A percentile compares a stretch with the other conserved stretches of the same genome.
Conservation (phyloP, 495 filamentous ascomycete species). For the Daldinia childiae region DNA sequence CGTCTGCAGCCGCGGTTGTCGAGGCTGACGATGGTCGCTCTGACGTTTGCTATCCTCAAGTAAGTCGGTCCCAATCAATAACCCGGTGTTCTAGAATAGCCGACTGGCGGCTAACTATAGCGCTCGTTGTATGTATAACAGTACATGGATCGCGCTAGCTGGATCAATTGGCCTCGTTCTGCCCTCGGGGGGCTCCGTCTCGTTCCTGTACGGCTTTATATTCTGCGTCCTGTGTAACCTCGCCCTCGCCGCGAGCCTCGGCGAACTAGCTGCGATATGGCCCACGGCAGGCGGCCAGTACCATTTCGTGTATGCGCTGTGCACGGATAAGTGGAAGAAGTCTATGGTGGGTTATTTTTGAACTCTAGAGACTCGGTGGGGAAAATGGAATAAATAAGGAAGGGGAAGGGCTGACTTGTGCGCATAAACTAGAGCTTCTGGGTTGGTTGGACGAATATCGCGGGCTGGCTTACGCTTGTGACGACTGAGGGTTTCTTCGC, state of each 20-base stretch:
- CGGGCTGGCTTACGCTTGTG: constrained; percentile 53
- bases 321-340: constrained; percentile 46
- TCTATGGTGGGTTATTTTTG: constrained; percentile 34
- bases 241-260: constrained; percentile 56
- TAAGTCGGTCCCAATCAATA: constrained; percentile 29
- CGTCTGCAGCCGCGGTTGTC: constrained; percentile 45
- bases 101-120: not conserved
- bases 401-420: constrained; percentile 10
- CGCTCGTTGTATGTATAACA: constrained; percentile 13
- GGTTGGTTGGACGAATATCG: constrained; percentile 53
- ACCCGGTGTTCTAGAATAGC: too few species aligned
- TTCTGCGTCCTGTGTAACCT: constrained; percentile 55
- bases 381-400: not conserved
- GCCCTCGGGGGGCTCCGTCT: constrained; percentile 47
- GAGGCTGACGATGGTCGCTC: constrained; percentile 45
- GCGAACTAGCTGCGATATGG: constrained; percentile 62
- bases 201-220: constrained; percentile 49
- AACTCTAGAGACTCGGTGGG: not conserved
- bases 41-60: constrained; percentile 52
- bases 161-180: constrained; percentile 50
- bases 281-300: constrained; percentile 65
- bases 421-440: constrained; percentile 45
- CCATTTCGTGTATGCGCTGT: constrained; percentile 57
- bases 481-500: constrained; percentile 52
- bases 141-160: constrained; percentile 50